Conservation (phyloP, 2,329 filamentous ascomycete species). For the Scolecobasidium constrictum region DNA sequence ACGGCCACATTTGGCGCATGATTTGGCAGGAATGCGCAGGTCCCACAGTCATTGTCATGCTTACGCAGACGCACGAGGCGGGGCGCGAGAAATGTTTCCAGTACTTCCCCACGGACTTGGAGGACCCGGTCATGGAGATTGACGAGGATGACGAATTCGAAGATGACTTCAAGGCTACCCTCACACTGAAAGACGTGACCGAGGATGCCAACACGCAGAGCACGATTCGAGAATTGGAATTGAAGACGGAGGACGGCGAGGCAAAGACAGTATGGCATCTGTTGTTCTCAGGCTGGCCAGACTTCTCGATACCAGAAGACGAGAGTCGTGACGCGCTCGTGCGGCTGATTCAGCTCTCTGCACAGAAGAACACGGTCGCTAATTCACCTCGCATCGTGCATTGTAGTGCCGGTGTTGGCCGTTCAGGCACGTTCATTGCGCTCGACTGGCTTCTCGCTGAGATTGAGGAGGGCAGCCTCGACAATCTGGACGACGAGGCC, state of each 20-base stretch:
- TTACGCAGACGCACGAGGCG: conserved; percentile 78
- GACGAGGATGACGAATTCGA: conserved; percentile 55
- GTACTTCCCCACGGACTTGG: conserved; percentile 58
- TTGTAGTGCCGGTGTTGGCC: conserved; percentile 79
- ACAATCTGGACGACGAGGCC: conserved; percentile 31
- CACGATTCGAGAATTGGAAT: conserved; percentile 62
- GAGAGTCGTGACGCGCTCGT: conserved; percentile 59
- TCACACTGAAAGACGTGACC: conserved; percentile 48
- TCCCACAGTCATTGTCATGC: conserved; percentile 76
- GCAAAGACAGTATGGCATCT: conserved; percentile 70
- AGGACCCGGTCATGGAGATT: conserved; percentile 35
- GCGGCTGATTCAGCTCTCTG: conserved; percentile 57
- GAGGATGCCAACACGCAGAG: conserved; percentile 48
- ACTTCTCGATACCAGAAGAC: conserved; percentile 70
- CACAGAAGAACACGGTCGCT: conserved; percentile 39
- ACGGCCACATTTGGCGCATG: conserved; percentile 92
- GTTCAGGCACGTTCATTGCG: conserved; percentile 90
- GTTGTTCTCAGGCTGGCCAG: conserved; percentile 79
- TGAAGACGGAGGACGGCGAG: conserved; percentile 31
- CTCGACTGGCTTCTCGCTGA: conserved; percentile 86
- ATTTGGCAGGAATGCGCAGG: conserved; percentile 67
- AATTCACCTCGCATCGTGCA: conserved; percentile 54
- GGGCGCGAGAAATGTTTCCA: conserved; percentile 74
- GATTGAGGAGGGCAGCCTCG: conserved; percentile 62
- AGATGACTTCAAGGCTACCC: conserved; percentile 54